These are phyloP conservation scores for Fusarium kyushuense DNA, from an alignment of 2,329 filamentous ascomycete genomes.

Conservation along the genomic window DNA sequence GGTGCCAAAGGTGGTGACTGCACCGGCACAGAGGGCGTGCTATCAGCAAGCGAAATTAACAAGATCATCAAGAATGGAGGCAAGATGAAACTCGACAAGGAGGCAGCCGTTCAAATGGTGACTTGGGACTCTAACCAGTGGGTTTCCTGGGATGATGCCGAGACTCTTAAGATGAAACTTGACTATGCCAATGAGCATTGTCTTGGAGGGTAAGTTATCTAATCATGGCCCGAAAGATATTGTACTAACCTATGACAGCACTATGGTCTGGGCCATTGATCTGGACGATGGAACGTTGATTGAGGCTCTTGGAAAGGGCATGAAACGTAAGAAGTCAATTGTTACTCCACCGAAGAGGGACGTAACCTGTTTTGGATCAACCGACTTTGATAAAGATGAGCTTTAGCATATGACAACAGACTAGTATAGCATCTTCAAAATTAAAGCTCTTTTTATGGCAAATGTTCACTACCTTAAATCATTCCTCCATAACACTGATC, in stretches of 20 bases:
- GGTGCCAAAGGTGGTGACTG: background rate
- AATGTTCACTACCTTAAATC: too few species aligned
- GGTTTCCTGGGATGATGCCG: background rate
- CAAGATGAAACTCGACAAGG: background rate
- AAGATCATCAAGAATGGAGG: background rate
- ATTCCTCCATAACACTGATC: too few species aligned
- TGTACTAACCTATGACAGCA: background rate
- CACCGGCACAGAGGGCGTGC: background rate
- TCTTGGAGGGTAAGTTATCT: background rate
- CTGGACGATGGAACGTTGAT: background rate
- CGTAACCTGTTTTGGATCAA: background rate
- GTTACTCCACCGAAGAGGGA: background rate
- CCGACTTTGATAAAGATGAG: background rate
- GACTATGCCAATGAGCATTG: background rate
- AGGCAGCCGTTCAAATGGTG: rapidly evolving
- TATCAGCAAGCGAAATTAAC: background rate
- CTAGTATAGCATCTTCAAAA: too few species aligned
- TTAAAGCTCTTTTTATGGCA: too few species aligned
- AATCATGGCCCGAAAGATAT: rapidly evolving
- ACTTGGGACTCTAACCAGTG: background rate
- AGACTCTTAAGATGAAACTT: background rate
- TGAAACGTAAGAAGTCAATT: background rate
- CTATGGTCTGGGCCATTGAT: conserved; percentile 3
- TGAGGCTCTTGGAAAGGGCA: background rate
- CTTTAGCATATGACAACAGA: background rate